Conservation (phyloP, 495 filamentous ascomycete genomes). For the Neurospora sp. region DNA sequence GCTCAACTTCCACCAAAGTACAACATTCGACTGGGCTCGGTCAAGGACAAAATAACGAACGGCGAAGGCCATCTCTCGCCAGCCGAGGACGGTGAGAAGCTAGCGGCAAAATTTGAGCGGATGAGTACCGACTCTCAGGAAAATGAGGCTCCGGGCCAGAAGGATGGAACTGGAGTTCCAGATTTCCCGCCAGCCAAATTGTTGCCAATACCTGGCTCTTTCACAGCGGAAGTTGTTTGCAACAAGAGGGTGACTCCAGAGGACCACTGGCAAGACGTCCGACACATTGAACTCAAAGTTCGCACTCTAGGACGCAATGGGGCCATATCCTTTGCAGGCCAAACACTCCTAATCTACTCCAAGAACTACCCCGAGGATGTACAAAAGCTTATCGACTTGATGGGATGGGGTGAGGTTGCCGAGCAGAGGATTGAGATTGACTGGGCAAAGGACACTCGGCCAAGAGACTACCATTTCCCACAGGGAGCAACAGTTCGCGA, state of each 20-base stretch:
- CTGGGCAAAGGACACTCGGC: not conserved
- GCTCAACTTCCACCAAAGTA: constrained; percentile 72
- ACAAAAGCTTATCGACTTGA: constrained; percentile 57
- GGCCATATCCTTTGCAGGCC: constrained; percentile 45
- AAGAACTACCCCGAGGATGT: constrained; percentile 81
- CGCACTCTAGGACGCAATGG: not conserved
- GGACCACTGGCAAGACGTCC: constrained; percentile 87
- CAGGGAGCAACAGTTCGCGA: constrained; percentile 50
- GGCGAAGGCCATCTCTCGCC: not conserved
- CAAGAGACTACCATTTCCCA: not conserved
- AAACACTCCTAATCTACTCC: constrained; percentile 68
- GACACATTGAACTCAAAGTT: not conserved
- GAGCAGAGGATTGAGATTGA: constrained; percentile 26
- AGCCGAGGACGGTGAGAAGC: not conserved
- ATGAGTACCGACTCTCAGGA: not conserved
- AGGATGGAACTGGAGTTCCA: not conserved
- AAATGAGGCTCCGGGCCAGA: not conserved
- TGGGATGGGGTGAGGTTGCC: constrained; percentile 64
- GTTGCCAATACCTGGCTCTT: constrained; percentile 46
- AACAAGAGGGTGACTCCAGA: constrained; percentile 68
- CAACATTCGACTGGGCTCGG: constrained; percentile 41
- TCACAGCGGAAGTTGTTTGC: constrained; percentile 30
- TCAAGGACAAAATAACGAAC: not conserved
- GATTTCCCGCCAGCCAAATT: constrained; percentile 27
- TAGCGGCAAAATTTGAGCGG: not conserved